Evolutionary conservation across 305 asterid genomes (phyloP), one percentile per base, ranked within the genome.

Genomic region (Fraxinus ornus): DNA sequence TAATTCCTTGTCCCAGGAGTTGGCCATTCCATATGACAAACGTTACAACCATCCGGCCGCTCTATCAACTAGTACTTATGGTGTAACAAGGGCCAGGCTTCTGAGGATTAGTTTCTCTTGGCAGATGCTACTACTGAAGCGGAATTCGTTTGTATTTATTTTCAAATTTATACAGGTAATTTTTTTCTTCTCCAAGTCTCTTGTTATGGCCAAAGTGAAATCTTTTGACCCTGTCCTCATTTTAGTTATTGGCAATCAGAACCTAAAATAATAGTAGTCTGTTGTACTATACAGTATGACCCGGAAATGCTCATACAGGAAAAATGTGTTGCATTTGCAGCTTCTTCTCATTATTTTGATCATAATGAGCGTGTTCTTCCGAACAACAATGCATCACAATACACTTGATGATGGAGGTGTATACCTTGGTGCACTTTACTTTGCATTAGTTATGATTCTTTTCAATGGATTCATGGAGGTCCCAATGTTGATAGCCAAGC

Each of bases 381-480:
- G 96, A 76, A 90, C 97, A 24, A 93, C 94, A 55, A 87, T 93
- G 93, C 96, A 90, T 85, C 95, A 76, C 39, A 84, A 88, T 86
- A 87, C 91, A 35, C 90, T 91, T 75, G 92, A 90, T 7, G 96
- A 93, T 83, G 97, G 96, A 79, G 97, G 93, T 82, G 84, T 93
- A 77, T 93, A 89, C 83, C 95, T 93, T 17, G 97, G 97, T 17
- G 97, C 96, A 36, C 90, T 93, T 26, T 92, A 91, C 88, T 93
- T 91, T 83, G 93, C 92, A 26, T 90, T 91, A 79, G 96, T 93
- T 78, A 92, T 92, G 93, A 89, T 92, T 88, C 94, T 93, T 81
- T 93, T 93, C 81, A 93, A 93, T 81, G 97, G 97, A 73, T 93
- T 93, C 78, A 85, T 90, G 93, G 97, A 93, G 90, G 96, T 93